Evolutionary conservation across 495 filamentous ascomycete species (phyloP), one percentile per base, ranked within the genome.

Genomic region (Cercophora scortea): DNA sequence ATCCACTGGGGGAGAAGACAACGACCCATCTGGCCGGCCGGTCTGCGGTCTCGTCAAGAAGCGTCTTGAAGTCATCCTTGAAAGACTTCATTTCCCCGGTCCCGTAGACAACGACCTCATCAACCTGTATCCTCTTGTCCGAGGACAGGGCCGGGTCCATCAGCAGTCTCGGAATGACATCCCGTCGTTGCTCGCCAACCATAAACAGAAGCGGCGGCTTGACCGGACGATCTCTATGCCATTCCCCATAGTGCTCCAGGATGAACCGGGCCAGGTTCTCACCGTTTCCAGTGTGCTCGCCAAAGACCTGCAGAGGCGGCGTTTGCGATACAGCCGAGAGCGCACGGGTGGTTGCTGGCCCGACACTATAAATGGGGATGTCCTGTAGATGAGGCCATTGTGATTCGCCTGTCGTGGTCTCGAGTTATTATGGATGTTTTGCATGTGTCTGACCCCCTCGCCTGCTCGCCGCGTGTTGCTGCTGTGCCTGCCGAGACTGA

Each of bases 1-100:
- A 93, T 2, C 88, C 91, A 16, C 85, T 90, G 1, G 93, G 90
- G 40, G 91, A 96, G 60, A 99, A 99, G 8, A 97, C 86, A 11
- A 96, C 88, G 1, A 91, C 83, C 91, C 93, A 97, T 57, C 85
- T 75, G 34, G 50, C 58, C 33, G 59, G 50, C 8, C 60, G 61
- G 38, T 63, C 65, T 15, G 61, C 50, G 11, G 71, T 82, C 45
- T 68, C 56, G n/a, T 55, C 42, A 33, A 79, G 71, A 9, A 74
- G 61, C 8, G 51, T 52, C 15, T 55, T 60, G 57, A 96, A 95
- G 50, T 85, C 73, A 0, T 71, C 58, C 51, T 80, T 76, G 58
- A 97, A 97, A 10, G 77, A 80, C 32, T 75, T 76, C 79, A 88
- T 85, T 39, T 90, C 88, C 0, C 80, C 80, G 4, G 92, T 96